Evolutionary conservation across 352 stramenopile genomes (phyloP).

Genomic region (Phytophthora sp.): DNA sequence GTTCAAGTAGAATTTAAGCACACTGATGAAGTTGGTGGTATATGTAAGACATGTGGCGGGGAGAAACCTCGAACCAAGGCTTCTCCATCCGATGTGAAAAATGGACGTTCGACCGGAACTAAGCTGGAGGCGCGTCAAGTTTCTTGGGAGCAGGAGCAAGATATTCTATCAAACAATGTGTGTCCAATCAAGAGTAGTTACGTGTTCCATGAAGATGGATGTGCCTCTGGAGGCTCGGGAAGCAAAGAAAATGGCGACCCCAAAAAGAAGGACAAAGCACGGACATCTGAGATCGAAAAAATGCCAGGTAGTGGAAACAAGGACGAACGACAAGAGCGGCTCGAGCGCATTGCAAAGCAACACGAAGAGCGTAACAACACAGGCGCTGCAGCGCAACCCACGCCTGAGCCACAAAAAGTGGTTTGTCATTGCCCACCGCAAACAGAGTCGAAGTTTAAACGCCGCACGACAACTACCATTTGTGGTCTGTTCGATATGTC

Average conservation of each 20-base stretch:
- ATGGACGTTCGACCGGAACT: constrained; percentile 6
- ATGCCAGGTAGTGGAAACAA: constrained; percentile 71
- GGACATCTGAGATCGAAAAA: constrained; percentile 60
- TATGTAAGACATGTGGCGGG: constrained; percentile 64
- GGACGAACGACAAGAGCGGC: constrained; percentile 71
- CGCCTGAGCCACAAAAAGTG: constrained; percentile 28
- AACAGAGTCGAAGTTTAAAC: constrained; percentile 44
- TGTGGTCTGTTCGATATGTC: constrained; percentile 85
- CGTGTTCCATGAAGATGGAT: constrained; percentile 71
- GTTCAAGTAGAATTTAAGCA: constrained; percentile 72
- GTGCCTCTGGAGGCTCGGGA: neutral
- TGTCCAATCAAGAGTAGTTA: constrained; percentile 74
- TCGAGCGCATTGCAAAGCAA: constrained; percentile 67
- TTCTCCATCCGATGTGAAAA: constrained; percentile 30
- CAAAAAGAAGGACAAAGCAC: constrained; percentile 62
- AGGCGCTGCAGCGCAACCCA: constrained; percentile 19
- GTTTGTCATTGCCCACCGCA: constrained; percentile 34
- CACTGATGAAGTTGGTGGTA: constrained; percentile 31
- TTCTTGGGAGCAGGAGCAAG: constrained; percentile 62
- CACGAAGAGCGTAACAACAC: constrained; percentile 77
- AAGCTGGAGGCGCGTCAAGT: constrained; percentile 64
- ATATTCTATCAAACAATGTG: constrained; percentile 71
- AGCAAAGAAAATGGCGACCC: constrained; percentile 31
- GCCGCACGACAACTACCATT: constrained; percentile 47
- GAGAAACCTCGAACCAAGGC: constrained; percentile 49